A percentile compares a stretch with the other conserved stretches of the same genome.
Conservation (phyloP, 768 basidiomycete genomes). For the Lactarius sp. region DNA sequence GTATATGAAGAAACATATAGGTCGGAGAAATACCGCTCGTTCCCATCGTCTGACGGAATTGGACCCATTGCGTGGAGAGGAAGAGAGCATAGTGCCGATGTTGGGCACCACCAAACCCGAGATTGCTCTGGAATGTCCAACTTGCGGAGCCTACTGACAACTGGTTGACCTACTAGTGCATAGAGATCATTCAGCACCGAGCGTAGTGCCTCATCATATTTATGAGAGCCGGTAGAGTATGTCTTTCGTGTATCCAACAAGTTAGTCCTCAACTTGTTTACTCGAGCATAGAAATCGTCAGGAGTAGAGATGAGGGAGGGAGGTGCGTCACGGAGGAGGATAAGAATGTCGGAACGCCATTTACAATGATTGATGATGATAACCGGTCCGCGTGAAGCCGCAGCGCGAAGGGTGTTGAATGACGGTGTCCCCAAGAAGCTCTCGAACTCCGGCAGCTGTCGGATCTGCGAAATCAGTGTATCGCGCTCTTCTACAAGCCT, state of each 20-base stretch:
- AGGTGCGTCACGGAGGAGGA: not conserved
- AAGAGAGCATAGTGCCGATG: not conserved
- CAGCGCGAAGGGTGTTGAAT: not conserved
- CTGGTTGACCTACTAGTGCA: not conserved
- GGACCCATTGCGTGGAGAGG: not conserved
- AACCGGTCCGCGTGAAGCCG: conserved; percentile 9
- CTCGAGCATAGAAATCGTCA: not conserved
- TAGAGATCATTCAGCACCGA: not conserved
- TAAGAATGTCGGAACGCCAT: conserved; percentile 6
- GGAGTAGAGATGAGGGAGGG: not conserved
- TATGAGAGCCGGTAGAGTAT: not conserved
- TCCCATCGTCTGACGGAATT: not conserved
- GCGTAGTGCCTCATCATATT: not conserved
- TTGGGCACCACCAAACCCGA: not conserved
- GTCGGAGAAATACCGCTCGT: not conserved
- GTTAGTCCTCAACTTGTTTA: not conserved
- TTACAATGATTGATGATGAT: conserved; percentile 4
- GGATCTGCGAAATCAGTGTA: not conserved
- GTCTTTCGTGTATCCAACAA: not conserved
- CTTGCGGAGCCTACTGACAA: not conserved
- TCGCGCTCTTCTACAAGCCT: not conserved
- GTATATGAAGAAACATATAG: not conserved
- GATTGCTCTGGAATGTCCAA: not conserved
- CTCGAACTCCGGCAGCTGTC: not conserved
- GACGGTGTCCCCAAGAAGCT: not conserved